Base-by-base conservation (phyloP, 371 early-diverging fungal genomes). In the Actinomortierella ambigua region DNA sequence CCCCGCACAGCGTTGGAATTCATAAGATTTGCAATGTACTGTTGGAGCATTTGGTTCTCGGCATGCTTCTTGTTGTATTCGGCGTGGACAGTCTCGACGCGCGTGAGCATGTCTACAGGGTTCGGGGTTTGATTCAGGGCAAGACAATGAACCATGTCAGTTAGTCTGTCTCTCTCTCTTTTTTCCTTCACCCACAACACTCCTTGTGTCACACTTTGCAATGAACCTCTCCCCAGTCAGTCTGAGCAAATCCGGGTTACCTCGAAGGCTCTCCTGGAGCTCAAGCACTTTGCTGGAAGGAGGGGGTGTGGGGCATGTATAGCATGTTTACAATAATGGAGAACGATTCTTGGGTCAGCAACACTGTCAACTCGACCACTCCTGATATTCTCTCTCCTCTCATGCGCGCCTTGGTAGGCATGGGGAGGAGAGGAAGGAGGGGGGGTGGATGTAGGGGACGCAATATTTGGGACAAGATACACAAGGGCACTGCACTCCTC, bases 61-160 rank as follows among this genome's bases (percentile, higher is more conserved):
- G 66, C 75, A 53, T 63, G 59, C 48, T 73, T 73, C 64, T 73
- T 73, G 41, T 73, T 61, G n/a, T 73, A 67, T 14, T 73, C 75
- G 50, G 59, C 67, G 40, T 67, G 75, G 13, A 73, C 75, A 15
- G 75, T 57, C 20, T 57, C 57, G 14, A 73, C 75, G 18, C 75
- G 67, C 55, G 66, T 73, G 46, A 67, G 64, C 18, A 66, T 49
- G 20, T 71, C 73, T 71, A 53, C 18, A 5, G 23, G 39, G 28
- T 6, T 34, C 7, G 34, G 11, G 11, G 34, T 6, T 34, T 11
- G 34, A 34, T 34, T 34, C 34, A 34, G 34, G 34, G 34, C 34
- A 11, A 6, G 4, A 34, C 34, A 34, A 34, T 34, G 11, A 11
- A 34, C n/a, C n/a, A 34, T 34, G 34, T 34, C 34, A 34, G 34